phyloP scores from a whole-genome alignment of 1,284 basidiomycete species.

The Hemileia vastatrix region DNA sequence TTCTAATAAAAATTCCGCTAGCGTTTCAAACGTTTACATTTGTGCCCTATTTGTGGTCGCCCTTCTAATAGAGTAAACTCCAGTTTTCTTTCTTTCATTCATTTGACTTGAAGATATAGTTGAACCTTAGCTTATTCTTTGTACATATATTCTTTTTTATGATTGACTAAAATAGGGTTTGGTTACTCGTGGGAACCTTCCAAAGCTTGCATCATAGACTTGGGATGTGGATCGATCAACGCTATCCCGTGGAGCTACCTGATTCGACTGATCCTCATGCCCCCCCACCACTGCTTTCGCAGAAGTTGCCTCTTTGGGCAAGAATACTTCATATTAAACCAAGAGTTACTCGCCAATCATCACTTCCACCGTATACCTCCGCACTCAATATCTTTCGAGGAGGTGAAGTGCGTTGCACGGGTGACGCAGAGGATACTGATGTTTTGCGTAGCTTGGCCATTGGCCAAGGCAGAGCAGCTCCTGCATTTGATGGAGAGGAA shows the following conservation, averaged over 20 bases:
- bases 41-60: conserved; percentile 20
- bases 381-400: conserved; percentile 10
- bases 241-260: conserved; percentile 6
- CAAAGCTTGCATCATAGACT: conserved; percentile 18
- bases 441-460: conserved; percentile 20
- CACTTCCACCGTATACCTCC: conserved; percentile 18
- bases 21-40: conserved; percentile 18
- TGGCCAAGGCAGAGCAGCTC: conserved; percentile 22
- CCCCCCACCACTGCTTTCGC: conserved; percentile 5
- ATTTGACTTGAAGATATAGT: too few species aligned
- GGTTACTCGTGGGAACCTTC: conserved; percentile 7
- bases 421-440: conserved; percentile 19
- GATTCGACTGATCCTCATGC: conserved; percentile 12
- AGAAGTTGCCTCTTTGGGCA: conserved; percentile 21
- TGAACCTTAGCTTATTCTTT: not conserved
- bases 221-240: conserved; percentile 17
- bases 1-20: not conserved
- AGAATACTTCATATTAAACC: conserved; percentile 14
- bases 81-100: not conserved
- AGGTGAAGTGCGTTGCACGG: too few species aligned
- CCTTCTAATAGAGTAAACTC: conserved; percentile 17
- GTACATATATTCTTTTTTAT: not conserved
- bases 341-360: conserved; percentile 4
- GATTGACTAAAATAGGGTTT: not conserved
- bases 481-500: conserved; percentile 23